These are phyloP conservation scores for Hypoxylon fragiforme DNA, from an alignment of 495 filamentous ascomycete species.

Conservation along the genomic window DNA sequence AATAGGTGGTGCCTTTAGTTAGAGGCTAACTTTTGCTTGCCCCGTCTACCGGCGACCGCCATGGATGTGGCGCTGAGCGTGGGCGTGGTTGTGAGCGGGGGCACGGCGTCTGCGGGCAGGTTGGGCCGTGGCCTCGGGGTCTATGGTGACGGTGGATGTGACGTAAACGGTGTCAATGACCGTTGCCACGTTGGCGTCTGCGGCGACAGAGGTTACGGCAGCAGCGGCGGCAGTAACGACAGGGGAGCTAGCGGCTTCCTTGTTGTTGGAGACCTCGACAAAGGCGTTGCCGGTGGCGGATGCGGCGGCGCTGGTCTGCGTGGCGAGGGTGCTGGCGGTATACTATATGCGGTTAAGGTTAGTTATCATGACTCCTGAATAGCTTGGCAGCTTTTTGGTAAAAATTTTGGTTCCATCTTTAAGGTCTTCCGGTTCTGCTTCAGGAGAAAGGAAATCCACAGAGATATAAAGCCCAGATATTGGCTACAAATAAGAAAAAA, in stretches of 20 bases:
- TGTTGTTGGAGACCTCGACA: constrained; percentile 15
- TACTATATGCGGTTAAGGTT: constrained; percentile 14
- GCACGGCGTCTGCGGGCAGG: constrained; percentile 20
- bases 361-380: constrained; percentile 3
- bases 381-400: background rate
- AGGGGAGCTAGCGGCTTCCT: constrained; percentile 44
- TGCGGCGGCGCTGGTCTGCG: background rate
- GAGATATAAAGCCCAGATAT: constrained; percentile 4
- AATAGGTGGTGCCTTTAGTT: too few species aligned
- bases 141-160: constrained; percentile 40
- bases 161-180: constrained; percentile 58
- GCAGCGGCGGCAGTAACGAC: constrained; percentile 33
- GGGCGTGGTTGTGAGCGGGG: constrained; percentile 28
- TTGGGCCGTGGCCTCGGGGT: constrained; percentile 16
- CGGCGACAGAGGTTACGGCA: constrained; percentile 39
- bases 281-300: constrained; percentile 15
- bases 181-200: constrained; percentile 50
- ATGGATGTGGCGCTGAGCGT: constrained; percentile 28
- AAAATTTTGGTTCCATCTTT: background rate
- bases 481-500: constrained; percentile 7
- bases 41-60: constrained; percentile 25
- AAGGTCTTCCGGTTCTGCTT: background rate
- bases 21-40: too few species aligned
- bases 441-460: background rate
- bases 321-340: constrained; percentile 2